Base-by-base conservation (phyloP, 805 yeast species). In the Wickerhamiella sorbophila region DNA sequence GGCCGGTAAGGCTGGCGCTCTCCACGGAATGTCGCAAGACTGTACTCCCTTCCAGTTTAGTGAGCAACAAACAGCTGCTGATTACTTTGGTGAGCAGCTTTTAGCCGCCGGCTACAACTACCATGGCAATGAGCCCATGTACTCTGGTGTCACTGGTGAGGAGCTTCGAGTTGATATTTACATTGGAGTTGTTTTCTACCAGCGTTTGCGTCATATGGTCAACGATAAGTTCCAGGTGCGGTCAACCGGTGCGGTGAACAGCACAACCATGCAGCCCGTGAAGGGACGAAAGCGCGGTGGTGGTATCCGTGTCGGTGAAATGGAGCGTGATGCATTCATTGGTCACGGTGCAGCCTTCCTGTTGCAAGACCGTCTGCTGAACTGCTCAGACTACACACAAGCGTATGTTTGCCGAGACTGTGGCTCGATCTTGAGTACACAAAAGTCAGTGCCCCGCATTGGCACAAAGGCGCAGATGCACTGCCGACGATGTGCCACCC, bases 301-400 rank as follows among this genome's bases (percentile, higher is more conserved):
- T 66, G 98, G 98, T 80, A 91, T 91, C 53, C 93, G 98, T 72
- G 94, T 91, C 32, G 98, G 98, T 62, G 98, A 91, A 64, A 91
- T 91, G 98, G 98, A 91, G 67, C 82, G 98, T 67, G 98, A 91
- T 72, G 98, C 98, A 2, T 70, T 91, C 55, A 86, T 91, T 62
- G 98, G 97, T 45, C 98, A 91, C 59, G 98, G 98, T 64, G 81
- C 98, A 5, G 86, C 98, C 1, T 91, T 74, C 75, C 66, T 91
- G 54, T 68, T 91, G 52, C 97, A 88, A 63, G 98, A 91, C 61
- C 78, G 98, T 65, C 69, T 91, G 57, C 71, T 91, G 59, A 91
- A 91, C 65, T 86, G 95, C 58, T 82, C 94, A 5, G 98, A 91
- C 62, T 91, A 91, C 66, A 76, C 97, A 0, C 95, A 87, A 59